Percentiles rank a stretch among this genome's conserved stretches.
These are phyloP conservation scores for Zalerion maritima DNA, from an alignment of 495 filamentous ascomycete species.

Conservation along the genomic window DNA sequence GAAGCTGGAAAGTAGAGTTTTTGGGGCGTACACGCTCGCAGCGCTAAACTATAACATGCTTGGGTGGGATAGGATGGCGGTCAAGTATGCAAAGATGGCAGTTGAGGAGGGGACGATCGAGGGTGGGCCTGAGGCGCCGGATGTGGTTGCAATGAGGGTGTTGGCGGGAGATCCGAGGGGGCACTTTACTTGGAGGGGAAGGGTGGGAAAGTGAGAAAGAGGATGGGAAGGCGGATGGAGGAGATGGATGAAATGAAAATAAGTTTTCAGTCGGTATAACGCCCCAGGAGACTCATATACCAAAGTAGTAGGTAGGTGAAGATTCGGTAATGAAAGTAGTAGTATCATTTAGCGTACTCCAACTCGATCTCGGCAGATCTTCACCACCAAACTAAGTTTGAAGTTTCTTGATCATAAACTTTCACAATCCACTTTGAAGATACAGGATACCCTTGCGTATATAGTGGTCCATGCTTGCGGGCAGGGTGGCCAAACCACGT, in stretches of 20 bases:
- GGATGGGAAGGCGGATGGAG: constrained; percentile 1
- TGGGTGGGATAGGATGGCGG: constrained; percentile 20
- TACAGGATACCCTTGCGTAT: no score
- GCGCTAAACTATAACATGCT: constrained; percentile 29
- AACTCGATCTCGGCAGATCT: no score
- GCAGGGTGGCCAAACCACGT: no score
- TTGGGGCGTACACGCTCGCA: constrained; percentile 22
- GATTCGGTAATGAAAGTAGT: no score
- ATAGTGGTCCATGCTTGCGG: no score
- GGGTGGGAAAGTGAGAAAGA: constrained; percentile 9
- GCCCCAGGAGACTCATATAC: no score
- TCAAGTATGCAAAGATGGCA: constrained; percentile 18
- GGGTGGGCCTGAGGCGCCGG: constrained; percentile 13
- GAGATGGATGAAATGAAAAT: not conserved
- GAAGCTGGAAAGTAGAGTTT: constrained; percentile 20
- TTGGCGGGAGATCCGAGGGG: constrained; percentile 17
- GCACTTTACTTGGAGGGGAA: constrained; percentile 18
- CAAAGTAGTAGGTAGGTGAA: no score
- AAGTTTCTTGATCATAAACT: no score
- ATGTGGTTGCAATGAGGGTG: constrained; percentile 20
- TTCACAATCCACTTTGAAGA: no score
- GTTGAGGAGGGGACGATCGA: constrained; percentile 21
- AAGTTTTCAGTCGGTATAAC: no score
- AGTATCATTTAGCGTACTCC: no score
- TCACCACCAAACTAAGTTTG: no score